Evolutionary conservation across 176 grass and related monocot genomes (phyloP).

Genomic region (Dendrocalamus sinicus): DNA sequence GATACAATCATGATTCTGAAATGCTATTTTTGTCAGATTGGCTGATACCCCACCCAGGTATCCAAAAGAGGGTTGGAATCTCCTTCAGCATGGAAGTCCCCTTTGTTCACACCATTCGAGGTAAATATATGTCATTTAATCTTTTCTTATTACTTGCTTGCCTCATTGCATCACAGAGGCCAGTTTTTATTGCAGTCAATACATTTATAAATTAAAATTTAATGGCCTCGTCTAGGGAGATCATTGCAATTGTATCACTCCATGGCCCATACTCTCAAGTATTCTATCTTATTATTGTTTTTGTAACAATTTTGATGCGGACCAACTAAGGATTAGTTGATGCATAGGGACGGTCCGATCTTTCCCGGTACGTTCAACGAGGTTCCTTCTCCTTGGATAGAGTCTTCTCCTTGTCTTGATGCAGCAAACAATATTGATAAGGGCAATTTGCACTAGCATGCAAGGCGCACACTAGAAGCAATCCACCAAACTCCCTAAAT

Average conservation of each 20-base stretch:
- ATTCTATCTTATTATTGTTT: neutral
- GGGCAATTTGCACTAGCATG: no score
- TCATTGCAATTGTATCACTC: neutral
- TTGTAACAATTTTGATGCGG: neutral
- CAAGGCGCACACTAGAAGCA: no score
- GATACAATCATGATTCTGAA: slow-evolving; percentile 31
- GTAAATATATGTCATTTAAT: slow-evolving; percentile 26
- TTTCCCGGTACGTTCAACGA: no score
- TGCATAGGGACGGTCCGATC: no score
- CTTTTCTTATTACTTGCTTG: neutral
- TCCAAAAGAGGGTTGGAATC: slow-evolving; percentile 94
- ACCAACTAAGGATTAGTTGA: no score
- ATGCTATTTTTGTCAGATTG: slow-evolving; percentile 56
- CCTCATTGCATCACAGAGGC: neutral
- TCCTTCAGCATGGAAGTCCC: slow-evolving; percentile 96
- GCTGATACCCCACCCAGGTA: slow-evolving; percentile 78
- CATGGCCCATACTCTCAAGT: neutral
- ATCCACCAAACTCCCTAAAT: no score
- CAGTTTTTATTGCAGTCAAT: slow-evolving; percentile 9
- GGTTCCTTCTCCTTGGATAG: no score
- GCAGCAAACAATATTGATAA: no score
- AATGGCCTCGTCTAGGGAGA: neutral
- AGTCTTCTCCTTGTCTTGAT: no score
- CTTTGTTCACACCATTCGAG: slow-evolving; percentile 60
- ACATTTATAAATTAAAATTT: slow-evolving; percentile 19